Base-by-base conservation (phyloP, 495 filamentous ascomycete species). In the Penicillium turbatum region DNA sequence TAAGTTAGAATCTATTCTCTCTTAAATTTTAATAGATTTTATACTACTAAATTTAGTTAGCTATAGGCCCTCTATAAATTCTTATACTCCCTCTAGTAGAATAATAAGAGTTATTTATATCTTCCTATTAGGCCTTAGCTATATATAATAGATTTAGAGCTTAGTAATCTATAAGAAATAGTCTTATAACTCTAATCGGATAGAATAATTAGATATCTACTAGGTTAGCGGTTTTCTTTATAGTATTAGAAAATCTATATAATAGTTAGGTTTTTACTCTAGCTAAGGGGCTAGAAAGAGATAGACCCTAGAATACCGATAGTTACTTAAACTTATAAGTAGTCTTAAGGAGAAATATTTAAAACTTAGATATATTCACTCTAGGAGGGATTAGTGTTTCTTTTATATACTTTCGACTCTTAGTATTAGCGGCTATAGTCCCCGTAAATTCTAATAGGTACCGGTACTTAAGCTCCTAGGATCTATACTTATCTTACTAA, bases 241-340 rank as follows among this genome's bases (percentile, higher is more conserved):
- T 4, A 9, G 29, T 27, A 40, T 51, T 27, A 32, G 27, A 51
- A 1, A 41, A 41, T 51, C 48, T 41, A 15, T n/a, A 51, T 41
- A 51, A 41, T 41, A 41, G 37, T 51, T 41, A 51, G 27, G 11
- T 37, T 41, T 51, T 51, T 41, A 6, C 48, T 51, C 27, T 51
- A 3, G 35, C 24, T 41, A 5, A 51, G 37, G 48, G 36, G 27
- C 12, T 51, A 10, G 6, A 19, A 51, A 41, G 48, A 41, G 37
- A 41, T 15, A 51, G 48, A 51, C 21, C 27, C 37, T 7, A 24
- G 38, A 16, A 40, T 40, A 3, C 48, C 5, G 27, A 51, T 4
- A 17, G 37, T 15, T 32, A 24, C 37, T 24, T 51, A 6, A 51
- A 41, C 15, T 40, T 50, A 50, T 32, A n/a, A 51, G 26, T 26